Conservation (phyloP, 208 protist species). For the Novymonas esmeraldas region DNA sequence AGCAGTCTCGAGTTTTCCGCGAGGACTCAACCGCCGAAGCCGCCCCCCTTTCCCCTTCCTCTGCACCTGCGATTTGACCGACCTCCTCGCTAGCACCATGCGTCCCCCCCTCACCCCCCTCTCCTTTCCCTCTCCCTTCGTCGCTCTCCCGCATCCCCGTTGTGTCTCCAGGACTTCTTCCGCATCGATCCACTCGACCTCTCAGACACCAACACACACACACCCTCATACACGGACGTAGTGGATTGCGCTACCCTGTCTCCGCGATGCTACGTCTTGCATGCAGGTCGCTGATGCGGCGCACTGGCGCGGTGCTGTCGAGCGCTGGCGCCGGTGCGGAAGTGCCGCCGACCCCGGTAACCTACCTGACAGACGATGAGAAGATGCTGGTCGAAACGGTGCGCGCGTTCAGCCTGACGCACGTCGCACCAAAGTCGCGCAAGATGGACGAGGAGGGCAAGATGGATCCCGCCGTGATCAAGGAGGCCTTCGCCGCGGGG, state of each 20-base stretch:
- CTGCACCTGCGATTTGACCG: no score
- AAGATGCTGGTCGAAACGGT: conserved; percentile 76
- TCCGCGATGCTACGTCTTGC: conserved; percentile 44
- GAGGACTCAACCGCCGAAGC: no score
- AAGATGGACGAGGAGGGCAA: conserved; percentile 84
- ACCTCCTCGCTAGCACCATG: no score
- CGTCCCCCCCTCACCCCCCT: no score
- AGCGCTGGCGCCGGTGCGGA: conserved; percentile 1
- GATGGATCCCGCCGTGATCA: conserved; percentile 69
- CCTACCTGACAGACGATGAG: conserved; percentile 66
- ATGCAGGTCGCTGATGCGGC: conserved; percentile 36
- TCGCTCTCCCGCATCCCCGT: no score
- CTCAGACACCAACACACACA: no score
- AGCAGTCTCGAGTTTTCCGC: no score
- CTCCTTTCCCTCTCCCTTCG: no score
- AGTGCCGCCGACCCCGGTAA: conserved; percentile 38
- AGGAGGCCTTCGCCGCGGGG: conserved; percentile 79
- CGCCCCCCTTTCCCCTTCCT: no score
- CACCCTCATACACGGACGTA: no score
- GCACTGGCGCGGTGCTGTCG: conserved; percentile 33
- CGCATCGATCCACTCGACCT: no score
- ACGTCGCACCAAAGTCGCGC: conserved; percentile 60
- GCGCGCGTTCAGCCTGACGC: conserved; percentile 58
- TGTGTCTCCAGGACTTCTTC: no score
- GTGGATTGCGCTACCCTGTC: background rate